phyloP scores from a whole-genome alignment of 768 basidiomycete genomes.

The Leucocoprinus birnbaumii region DNA sequence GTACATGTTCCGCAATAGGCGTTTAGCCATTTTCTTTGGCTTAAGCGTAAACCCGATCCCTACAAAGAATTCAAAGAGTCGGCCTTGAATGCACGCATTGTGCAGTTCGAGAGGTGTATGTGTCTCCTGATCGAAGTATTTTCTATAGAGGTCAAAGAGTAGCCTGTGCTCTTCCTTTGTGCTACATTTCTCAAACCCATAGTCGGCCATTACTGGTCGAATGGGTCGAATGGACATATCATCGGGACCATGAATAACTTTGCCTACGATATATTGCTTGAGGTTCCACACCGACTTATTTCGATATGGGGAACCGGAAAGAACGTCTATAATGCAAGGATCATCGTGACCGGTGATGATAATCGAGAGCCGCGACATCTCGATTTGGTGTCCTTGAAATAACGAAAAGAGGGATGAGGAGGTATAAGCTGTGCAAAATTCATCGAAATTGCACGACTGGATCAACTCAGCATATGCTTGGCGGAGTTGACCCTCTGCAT shows the following conservation, averaged over 20 bases:
- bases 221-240: neutral
- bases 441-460: conserved; percentile 29
- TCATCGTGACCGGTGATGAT: neutral
- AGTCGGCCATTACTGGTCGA: conserved; percentile 23
- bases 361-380: too few species aligned
- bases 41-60: conserved; percentile 16
- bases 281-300: conserved; percentile 34
- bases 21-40: conserved; percentile 22
- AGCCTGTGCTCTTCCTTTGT: conserved; percentile 20
- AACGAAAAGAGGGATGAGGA: conserved; percentile 22
- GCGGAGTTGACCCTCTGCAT: conserved; percentile 11
- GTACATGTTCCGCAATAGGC: conserved; percentile 30
- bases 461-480: conserved; percentile 23
- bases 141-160: conserved; percentile 29
- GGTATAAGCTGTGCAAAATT: conserved; percentile 27
- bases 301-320: conserved; percentile 15
- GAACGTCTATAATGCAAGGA: conserved; percentile 22
- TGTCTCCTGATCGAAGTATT: conserved; percentile 20
- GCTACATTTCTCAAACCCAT: conserved; percentile 33
- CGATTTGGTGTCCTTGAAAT: conserved; percentile 19
- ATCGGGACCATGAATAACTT: conserved; percentile 9
- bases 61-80: conserved; percentile 23
- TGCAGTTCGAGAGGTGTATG: conserved; percentile 29
- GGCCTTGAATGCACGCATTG: conserved; percentile 28
- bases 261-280: conserved; percentile 23